These are phyloP conservation scores for Silene uniflora DNA, from an alignment of 148 eudicot species.

Conservation along the genomic window DNA sequence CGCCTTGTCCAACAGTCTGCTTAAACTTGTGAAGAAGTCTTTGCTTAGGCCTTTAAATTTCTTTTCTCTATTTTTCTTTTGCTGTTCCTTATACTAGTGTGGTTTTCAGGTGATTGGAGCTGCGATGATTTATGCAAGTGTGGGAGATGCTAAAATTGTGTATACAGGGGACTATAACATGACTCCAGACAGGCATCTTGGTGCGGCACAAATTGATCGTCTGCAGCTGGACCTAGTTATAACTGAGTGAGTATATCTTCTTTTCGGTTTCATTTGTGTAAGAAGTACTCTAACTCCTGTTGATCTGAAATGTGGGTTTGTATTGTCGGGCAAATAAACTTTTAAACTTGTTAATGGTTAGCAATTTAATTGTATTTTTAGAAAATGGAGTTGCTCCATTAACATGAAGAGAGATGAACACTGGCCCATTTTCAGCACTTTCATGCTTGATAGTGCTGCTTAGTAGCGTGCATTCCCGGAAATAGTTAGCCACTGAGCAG, in stretches of 20 bases:
- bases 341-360: background rate
- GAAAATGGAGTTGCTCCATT: background rate
- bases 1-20: background rate
- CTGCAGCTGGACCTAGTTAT: constrained; percentile 82
- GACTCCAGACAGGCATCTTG: constrained; percentile 97
- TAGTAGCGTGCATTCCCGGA: background rate
- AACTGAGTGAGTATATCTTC: constrained; percentile 59
- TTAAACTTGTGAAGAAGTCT: background rate
- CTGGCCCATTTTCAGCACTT: background rate
- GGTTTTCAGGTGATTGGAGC: constrained; percentile 78
- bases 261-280: background rate
- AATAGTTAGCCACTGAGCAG: background rate
- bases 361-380: too few species aligned
- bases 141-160: constrained; percentile 71
- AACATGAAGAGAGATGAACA: background rate
- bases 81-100: constrained; percentile 12
- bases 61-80: background rate
- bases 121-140: constrained; percentile 93
- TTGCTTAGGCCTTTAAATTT: background rate
- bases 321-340: background rate
- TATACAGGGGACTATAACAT: constrained; percentile 97
- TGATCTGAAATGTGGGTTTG: background rate
- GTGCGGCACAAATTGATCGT: constrained; percentile 91
- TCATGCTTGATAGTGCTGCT: background rate
- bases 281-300: background rate